Evolutionary conservation across 352 stramenopile species (phyloP).

Genomic region (Globisporangium barbulae): DNA sequence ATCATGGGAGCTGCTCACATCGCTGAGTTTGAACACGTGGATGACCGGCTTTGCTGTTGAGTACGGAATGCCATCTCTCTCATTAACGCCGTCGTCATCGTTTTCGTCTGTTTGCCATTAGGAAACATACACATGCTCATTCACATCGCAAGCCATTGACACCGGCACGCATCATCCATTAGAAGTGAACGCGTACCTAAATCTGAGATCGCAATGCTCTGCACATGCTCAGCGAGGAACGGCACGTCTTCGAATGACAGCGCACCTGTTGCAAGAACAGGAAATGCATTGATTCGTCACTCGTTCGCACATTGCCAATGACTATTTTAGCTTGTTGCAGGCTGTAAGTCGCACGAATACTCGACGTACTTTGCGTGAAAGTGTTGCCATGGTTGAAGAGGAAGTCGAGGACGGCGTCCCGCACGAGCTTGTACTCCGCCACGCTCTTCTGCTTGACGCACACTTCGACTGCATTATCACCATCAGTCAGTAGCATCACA

Average conservation of each 20-base stretch:
- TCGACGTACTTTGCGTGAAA: not conserved
- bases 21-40: slow-evolving; percentile 73
- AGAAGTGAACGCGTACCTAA: slow-evolving; percentile 19
- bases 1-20: slow-evolving; percentile 24
- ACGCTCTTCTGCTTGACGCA: slow-evolving; percentile 47
- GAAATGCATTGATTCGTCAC: not conserved
- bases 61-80: slow-evolving; percentile 7
- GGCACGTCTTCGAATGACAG: slow-evolving; percentile 22
- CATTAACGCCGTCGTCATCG: slow-evolving; percentile 14
- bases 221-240: slow-evolving; percentile 33
- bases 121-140: slow-evolving; percentile 2
- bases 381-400: slow-evolving; percentile 9
- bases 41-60: slow-evolving; percentile 45
- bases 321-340: not conserved
- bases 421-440: slow-evolving; percentile 34
- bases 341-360: not conserved
- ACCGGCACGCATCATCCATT: not conserved
- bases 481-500: not conserved
- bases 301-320: too few relatives aligned
- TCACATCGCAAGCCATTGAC: not conserved
- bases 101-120: slow-evolving; percentile 9
- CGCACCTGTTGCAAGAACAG: slow-evolving; percentile 21
- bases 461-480: slow-evolving; percentile 49
- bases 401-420: slow-evolving; percentile 26
- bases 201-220: slow-evolving; percentile 39